Evolutionary conservation across 768 basidiomycete species (phyloP).

Genomic region (Paxillus ammoniavirescens): DNA sequence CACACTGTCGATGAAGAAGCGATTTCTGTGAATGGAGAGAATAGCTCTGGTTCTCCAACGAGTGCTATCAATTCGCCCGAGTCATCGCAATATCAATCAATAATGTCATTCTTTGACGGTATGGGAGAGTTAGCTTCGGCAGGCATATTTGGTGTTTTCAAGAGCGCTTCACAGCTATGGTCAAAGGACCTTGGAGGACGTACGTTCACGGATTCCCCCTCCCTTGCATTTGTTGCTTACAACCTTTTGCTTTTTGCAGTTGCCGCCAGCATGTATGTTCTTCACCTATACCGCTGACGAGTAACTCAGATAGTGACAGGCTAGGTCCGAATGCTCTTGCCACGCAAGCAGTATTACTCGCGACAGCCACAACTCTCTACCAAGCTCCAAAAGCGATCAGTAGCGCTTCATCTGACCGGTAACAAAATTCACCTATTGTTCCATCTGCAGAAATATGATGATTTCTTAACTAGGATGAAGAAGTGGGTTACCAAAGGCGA

Average conservation of each 20-base stretch:
- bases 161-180: slow-evolving; percentile 28
- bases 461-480: slow-evolving; percentile 13
- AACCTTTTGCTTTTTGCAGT: slow-evolving; percentile 1
- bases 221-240: slow-evolving; percentile 3
- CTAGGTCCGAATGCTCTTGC: slow-evolving; percentile 22
- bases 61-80: neutral
- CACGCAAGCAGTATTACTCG: slow-evolving; percentile 24
- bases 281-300: neutral
- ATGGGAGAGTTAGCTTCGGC: slow-evolving; percentile 14
- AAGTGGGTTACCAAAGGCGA: slow-evolving; percentile 22
- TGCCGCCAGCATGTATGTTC: slow-evolving; percentile 23
- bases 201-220: neutral
- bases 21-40: neutral
- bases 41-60: neutral
- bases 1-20: slow-evolving; percentile 8
- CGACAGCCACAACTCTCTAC: slow-evolving; percentile 22
- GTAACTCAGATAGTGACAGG: slow-evolving; percentile 11
- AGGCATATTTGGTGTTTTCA: slow-evolving; percentile 18
- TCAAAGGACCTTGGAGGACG: slow-evolving; percentile 29
- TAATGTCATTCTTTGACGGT: slow-evolving; percentile 11
- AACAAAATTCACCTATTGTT: slow-evolving; percentile 7
- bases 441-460: neutral
- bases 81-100: neutral
- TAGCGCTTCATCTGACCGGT: slow-evolving; percentile 24
- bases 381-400: slow-evolving; percentile 20